Conservation (phyloP, 2,329 filamentous ascomycete species). For the Magnaporthiopsis rhizophila region DNA sequence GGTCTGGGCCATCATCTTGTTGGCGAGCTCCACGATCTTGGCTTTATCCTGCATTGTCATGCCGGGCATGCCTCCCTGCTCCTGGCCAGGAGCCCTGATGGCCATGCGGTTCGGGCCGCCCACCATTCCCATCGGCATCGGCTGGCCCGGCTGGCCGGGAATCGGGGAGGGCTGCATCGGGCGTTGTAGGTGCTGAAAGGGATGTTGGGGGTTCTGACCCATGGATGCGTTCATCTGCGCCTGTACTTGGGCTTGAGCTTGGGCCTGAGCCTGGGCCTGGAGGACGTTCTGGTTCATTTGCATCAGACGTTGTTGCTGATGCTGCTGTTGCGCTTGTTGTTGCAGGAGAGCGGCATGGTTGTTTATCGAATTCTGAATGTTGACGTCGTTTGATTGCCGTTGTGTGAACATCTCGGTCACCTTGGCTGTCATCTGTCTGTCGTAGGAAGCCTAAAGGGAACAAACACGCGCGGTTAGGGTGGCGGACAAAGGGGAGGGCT, state of each 20-base stretch:
- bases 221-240: constrained; percentile 41
- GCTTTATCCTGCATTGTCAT: constrained; percentile 35
- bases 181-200: constrained; percentile 51
- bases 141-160: constrained; percentile 32
- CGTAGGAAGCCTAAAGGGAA: constrained; percentile 38
- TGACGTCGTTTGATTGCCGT: constrained; percentile 41
- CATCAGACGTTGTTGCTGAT: constrained; percentile 28
- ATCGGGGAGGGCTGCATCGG: constrained; percentile 49
- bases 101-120: constrained; percentile 24
- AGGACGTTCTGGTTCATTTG: constrained; percentile 41
- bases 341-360: constrained; percentile 19
- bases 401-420: constrained; percentile 40
- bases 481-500: neutral
- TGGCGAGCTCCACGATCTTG: constrained; percentile 37
- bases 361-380: constrained; percentile 40
- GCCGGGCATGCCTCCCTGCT: constrained; percentile 27
- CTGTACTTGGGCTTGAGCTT: constrained; percentile 28
- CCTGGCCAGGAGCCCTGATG: constrained; percentile 25
- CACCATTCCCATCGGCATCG: constrained; percentile 31
- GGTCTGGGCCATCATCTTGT: constrained; percentile 29
- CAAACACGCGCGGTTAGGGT: constrained; percentile 1
- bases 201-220: constrained; percentile 41
- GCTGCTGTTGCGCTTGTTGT: constrained; percentile 27
- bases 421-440: constrained; percentile 37
- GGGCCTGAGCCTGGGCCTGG: constrained; percentile 22